Evolutionary conservation across 2,329 filamentous ascomycete genomes (phyloP).

Genomic region (Calycina marina): DNA sequence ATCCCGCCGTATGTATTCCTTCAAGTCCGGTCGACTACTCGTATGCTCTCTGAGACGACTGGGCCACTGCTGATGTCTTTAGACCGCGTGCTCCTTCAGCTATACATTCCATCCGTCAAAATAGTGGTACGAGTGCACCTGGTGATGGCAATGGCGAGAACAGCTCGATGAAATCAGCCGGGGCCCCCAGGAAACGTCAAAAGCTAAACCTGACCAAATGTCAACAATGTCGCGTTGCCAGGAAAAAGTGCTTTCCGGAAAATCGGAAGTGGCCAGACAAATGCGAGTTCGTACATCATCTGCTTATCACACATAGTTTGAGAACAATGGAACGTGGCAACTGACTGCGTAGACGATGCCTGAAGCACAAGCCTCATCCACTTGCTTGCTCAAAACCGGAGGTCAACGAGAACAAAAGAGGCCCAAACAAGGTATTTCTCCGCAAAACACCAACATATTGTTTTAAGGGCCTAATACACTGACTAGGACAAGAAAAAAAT

Average conservation of each 20-base stretch:
- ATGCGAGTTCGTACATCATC: too few species aligned
- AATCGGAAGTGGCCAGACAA: slow-evolving; percentile 8
- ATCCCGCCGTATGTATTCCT: too few species aligned
- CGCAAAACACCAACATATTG: too few species aligned
- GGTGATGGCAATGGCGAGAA: background rate
- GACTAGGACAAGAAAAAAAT: too few species aligned
- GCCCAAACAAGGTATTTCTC: slow-evolving; percentile 3
- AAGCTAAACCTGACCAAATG: slow-evolving; percentile 10
- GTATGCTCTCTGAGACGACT: too few species aligned
- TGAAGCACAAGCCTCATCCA: slow-evolving; percentile 3
- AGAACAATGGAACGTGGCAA: too few species aligned
- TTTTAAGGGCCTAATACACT: too few species aligned
- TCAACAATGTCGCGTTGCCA: slow-evolving; percentile 8
- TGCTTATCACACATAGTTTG: too few species aligned
- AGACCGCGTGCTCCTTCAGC: background rate
- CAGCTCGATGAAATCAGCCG: too few species aligned
- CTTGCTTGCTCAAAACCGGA: slow-evolving; percentile 8
- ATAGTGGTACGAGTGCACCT: background rate
- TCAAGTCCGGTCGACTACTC: too few species aligned
- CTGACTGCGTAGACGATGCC: too few species aligned
- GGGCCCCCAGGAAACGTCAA: slow-evolving; percentile 5
- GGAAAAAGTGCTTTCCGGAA: slow-evolving; percentile 9
- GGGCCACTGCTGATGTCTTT: too few species aligned
- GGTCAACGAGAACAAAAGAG: slow-evolving; percentile 7
- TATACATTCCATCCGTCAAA: background rate